These are phyloP conservation scores for Brettanomyces custersianus DNA, from an alignment of 805 yeast genomes.

Conservation along the genomic window DNA sequence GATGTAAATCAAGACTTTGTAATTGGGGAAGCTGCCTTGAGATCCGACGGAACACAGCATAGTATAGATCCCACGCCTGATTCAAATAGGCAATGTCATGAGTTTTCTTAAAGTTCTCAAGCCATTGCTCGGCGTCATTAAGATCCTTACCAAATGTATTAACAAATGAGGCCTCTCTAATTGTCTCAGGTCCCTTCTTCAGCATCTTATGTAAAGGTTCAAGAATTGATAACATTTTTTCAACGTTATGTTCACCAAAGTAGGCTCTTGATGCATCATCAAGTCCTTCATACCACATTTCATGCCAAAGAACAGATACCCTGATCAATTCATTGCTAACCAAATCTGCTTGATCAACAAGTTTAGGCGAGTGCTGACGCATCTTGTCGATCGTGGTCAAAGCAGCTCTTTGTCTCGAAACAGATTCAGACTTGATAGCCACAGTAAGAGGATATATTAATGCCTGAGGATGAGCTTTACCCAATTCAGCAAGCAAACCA, in stretches of 20 bases:
- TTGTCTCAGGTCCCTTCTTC: constrained; percentile 82
- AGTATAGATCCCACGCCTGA: constrained; percentile 97
- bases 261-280: constrained; percentile 93
- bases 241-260: constrained; percentile 91
- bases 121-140: constrained; percentile 91
- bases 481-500: constrained; percentile 75
- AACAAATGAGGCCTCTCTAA: constrained; percentile 86
- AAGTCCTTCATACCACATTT: constrained; percentile 94
- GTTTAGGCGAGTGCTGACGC: constrained; percentile 74
- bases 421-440: constrained; percentile 88
- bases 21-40: constrained; percentile 83
- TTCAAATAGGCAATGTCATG: constrained; percentile 82
- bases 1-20: constrained; percentile 79
- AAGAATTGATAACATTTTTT: constrained; percentile 84
- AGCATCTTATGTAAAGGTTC: constrained; percentile 85
- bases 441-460: constrained; percentile 92
- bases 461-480: constrained; percentile 96
- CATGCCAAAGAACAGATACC: constrained; percentile 96
- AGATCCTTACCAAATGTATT: constrained; percentile 91
- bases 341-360: constrained; percentile 87
- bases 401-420: constrained; percentile 87
- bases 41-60: constrained; percentile 85
- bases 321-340: constrained; percentile 92
- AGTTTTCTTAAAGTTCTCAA: constrained; percentile 72
- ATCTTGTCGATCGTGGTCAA: constrained; percentile 82